These are phyloP conservation scores for Paramecium pentaurelia DNA, from an alignment of 73 alveolate species.

Conservation along the genomic window DNA sequence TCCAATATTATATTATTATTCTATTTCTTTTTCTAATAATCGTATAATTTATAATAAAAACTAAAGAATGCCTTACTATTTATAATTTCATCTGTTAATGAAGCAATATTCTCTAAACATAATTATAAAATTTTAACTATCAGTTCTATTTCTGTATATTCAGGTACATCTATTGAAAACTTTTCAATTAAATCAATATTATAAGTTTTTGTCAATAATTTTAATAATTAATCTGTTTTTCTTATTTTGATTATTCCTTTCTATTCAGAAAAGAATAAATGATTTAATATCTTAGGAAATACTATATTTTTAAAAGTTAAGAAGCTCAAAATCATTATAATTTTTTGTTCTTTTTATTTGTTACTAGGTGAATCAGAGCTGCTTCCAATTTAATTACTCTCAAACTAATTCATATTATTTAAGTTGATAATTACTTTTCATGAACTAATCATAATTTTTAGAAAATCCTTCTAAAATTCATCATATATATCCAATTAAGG, in stretches of 20 bases:
- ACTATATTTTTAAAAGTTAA: not conserved
- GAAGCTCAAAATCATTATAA: not conserved
- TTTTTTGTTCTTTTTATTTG: not conserved
- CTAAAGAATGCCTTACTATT: not conserved
- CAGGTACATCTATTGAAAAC: not conserved
- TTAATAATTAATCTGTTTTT: not conserved
- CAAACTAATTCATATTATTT: not conserved
- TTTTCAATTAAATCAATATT: not conserved
- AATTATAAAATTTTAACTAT: not conserved
- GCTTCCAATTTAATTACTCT: not conserved
- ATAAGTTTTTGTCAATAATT: not conserved
- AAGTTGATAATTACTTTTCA: not conserved
- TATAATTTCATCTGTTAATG: not conserved
- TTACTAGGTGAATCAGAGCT: not conserved
- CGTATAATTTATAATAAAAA: not conserved
- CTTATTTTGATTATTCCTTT: not conserved
- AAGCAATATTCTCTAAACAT: not conserved
- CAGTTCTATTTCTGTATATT: not conserved
- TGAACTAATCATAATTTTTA: not conserved
- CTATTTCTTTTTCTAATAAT: not conserved
- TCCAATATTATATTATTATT: not conserved
- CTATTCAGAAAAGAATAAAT: not conserved
- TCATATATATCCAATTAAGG: not conserved
- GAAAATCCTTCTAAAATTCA: not conserved
- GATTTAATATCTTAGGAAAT: not conserved